phyloP scores from a whole-genome alignment of 208 protist genomes.

The Trypanosoma vivax region DNA sequence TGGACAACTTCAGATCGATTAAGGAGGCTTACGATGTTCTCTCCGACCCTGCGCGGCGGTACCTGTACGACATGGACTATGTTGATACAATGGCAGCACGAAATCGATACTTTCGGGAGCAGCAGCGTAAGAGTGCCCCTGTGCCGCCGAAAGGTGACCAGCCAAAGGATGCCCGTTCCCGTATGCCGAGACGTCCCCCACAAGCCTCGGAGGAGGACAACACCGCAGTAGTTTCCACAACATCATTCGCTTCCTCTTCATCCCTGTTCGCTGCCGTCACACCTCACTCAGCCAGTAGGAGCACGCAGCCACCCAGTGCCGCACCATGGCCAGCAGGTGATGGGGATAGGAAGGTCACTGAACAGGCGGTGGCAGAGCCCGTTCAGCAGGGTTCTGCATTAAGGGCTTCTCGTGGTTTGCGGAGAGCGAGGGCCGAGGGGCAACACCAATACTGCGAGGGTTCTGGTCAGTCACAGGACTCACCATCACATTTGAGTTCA shows the following conservation, averaged over 20 bases:
- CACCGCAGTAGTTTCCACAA: too few relatives aligned
- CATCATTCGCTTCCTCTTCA: too few relatives aligned
- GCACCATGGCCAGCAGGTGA: neutral
- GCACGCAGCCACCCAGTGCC: neutral
- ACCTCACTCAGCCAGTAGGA: too few relatives aligned
- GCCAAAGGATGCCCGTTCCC: too few relatives aligned
- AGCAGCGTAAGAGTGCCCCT: neutral
- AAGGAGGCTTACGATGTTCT: conserved; percentile 88
- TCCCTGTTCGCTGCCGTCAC: too few relatives aligned
- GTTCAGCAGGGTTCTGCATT: conserved; percentile 5
- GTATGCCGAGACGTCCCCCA: too few relatives aligned
- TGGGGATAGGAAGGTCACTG: neutral
- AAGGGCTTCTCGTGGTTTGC: neutral
- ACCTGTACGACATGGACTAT: conserved; percentile 83
- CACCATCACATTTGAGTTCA: too few relatives aligned
- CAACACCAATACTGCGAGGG: too few relatives aligned
- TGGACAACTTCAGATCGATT: conserved; percentile 43
- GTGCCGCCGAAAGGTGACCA: too few relatives aligned
- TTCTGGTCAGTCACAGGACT: too few relatives aligned
- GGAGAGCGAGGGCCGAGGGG: neutral
- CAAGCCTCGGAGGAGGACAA: too few relatives aligned
- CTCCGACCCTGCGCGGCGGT: conserved; percentile 75
- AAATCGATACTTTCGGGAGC: conserved; percentile 11
- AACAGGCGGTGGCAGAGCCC: neutral
- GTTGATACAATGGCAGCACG: conserved; percentile 11